Evolutionary conservation across 2,329 filamentous ascomycete species (phyloP).

Genomic region (Aciculosporium take): DNA sequence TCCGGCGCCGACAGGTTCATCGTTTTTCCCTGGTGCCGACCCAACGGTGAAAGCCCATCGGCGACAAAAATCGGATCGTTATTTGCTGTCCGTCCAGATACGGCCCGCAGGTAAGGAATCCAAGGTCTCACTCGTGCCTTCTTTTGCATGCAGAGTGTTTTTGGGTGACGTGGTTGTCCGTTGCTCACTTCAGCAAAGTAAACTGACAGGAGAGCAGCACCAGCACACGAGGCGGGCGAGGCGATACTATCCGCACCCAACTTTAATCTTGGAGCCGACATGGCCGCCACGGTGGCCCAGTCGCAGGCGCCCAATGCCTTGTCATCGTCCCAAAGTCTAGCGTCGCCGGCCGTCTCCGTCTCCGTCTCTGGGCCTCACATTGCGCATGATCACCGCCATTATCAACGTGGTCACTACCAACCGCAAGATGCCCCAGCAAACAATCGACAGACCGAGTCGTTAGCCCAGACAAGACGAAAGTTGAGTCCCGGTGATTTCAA

Average conservation of each 20-base stretch:
- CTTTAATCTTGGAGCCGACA: slow-evolving; percentile 5
- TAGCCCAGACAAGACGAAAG: slow-evolving; percentile 16
- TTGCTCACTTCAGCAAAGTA: background rate
- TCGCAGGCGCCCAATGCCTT: slow-evolving; percentile 13
- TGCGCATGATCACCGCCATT: slow-evolving; percentile 1
- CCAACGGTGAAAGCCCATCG: background rate
- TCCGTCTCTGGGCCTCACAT: slow-evolving; percentile 6
- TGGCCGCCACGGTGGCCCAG: slow-evolving; percentile 20
- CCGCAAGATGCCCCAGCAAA: background rate
- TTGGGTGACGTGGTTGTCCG: background rate
- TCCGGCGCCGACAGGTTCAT: background rate
- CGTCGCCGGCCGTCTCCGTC: slow-evolving; percentile 7
- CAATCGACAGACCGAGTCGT: slow-evolving; percentile 7
- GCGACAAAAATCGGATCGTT: background rate
- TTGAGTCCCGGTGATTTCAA: slow-evolving; percentile 44
- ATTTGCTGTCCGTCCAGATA: background rate
- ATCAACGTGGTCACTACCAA: background rate
- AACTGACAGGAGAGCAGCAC: background rate
- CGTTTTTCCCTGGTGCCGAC: background rate
- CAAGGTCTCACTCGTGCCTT: background rate
- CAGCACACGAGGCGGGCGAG: background rate
- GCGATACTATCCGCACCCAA: background rate
- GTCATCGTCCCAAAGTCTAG: slow-evolving; percentile 7
- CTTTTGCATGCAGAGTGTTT: background rate
- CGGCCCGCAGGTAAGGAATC: background rate